phyloP scores from a whole-genome alignment of 495 filamentous ascomycete species.

The Parathielavia hyrcaniae region DNA sequence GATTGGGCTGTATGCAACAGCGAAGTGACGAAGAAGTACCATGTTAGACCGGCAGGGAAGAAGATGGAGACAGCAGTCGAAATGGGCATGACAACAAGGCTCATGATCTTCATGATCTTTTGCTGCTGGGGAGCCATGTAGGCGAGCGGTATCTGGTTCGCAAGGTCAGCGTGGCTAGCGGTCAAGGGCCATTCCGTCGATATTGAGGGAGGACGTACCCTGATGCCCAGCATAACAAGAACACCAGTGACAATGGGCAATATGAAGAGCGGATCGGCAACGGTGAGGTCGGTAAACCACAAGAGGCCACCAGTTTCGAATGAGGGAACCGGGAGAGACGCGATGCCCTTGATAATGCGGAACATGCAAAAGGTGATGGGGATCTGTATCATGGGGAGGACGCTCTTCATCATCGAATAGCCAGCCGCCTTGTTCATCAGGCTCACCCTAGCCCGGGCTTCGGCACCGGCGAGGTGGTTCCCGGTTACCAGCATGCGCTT shows the following conservation, averaged over 20 bases:
- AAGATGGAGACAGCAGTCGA: constrained; percentile 56
- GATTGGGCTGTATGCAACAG: constrained; percentile 53
- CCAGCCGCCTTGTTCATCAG: constrained; percentile 48
- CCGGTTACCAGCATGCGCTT: constrained; percentile 39
- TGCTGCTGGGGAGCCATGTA: constrained; percentile 34
- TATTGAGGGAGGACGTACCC: constrained; percentile 40
- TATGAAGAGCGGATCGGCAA: constrained; percentile 67
- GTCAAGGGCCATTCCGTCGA: constrained; percentile 5
- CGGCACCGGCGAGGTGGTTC: constrained; percentile 42
- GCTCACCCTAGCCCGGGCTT: constrained; percentile 41
- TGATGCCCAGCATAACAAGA: constrained; percentile 49
- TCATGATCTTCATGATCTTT: constrained; percentile 47
- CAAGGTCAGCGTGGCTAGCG: too few relatives aligned
- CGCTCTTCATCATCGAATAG: constrained; percentile 46
- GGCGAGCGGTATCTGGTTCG: constrained; percentile 30
- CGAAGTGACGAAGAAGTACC: constrained; percentile 61
- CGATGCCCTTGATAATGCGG: constrained; percentile 68
- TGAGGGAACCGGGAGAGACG: constrained; percentile 69
- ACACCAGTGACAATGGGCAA: constrained; percentile 54
- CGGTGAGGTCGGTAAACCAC: constrained; percentile 78
- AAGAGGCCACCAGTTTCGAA: constrained; percentile 59
- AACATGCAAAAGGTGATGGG: constrained; percentile 75
- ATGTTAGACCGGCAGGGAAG: constrained; percentile 62
- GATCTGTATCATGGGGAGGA: constrained; percentile 58
- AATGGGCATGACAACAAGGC: constrained; percentile 54